Conservation (phyloP, 352 stramenopile species). For the Thraustochytrium striatum region DNA sequence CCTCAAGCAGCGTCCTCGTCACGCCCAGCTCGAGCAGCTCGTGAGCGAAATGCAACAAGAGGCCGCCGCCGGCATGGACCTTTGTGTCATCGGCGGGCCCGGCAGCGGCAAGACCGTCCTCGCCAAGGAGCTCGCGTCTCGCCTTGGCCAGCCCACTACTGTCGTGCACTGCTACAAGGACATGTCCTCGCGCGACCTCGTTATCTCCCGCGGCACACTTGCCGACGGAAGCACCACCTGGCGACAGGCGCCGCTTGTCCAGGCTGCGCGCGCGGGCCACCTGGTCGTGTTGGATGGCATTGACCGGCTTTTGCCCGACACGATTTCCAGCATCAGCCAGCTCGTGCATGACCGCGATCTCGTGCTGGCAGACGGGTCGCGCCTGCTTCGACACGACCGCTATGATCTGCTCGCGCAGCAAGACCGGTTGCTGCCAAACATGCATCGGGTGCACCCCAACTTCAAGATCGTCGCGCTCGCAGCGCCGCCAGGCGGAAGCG, state of each 20-base stretch:
- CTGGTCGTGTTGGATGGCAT: constrained; percentile 83
- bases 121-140: constrained; percentile 65
- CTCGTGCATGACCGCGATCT: constrained; percentile 79
- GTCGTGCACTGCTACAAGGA: constrained; percentile 86
- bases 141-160: constrained; percentile 73
- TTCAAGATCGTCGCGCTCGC: constrained; percentile 31
- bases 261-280: constrained; percentile 73
- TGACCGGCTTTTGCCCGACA: constrained; percentile 82
- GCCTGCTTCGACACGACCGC: constrained; percentile 56
- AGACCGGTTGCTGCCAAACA: constrained; percentile 24
- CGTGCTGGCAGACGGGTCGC: constrained; percentile 77
- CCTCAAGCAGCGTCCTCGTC: background rate
- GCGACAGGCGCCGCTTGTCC: constrained; percentile 80
- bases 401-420: background rate
- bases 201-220: constrained; percentile 78
- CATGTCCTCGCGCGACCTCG: constrained; percentile 83
- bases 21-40: background rate
- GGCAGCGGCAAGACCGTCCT: constrained; percentile 74
- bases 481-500: no score
- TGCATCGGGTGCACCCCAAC: constrained; percentile 19
- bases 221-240: constrained; percentile 78
- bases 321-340: constrained; percentile 69
- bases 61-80: constrained; percentile 63
- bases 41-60: constrained; percentile 65
- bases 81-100: constrained; percentile 71